Conservation (phyloP, 331 rosid species). For the Quercus phellos region DNA sequence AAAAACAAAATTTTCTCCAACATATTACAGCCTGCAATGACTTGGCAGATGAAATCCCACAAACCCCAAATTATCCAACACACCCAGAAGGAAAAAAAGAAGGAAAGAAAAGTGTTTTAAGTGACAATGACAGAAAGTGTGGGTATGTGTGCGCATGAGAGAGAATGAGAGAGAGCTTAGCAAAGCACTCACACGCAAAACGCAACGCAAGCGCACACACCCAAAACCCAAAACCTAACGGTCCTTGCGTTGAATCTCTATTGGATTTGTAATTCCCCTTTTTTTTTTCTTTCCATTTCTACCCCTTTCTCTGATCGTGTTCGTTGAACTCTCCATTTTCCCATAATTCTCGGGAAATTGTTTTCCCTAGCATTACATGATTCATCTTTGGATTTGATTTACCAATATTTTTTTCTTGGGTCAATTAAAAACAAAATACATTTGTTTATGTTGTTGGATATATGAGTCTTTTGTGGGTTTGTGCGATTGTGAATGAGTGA, state of each 20-base stretch:
- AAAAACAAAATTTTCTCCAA: too few relatives aligned
- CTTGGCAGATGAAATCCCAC: conserved; percentile 26
- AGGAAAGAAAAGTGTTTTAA: not conserved
- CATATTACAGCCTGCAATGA: not conserved
- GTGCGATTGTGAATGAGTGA: not conserved
- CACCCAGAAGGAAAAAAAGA: not conserved
- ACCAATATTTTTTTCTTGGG: not conserved
- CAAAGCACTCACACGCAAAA: conserved; percentile 12
- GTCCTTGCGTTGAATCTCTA: conserved; percentile 30
- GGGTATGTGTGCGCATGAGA: not conserved
- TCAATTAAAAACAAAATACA: too few relatives aligned
- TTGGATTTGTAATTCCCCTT: conserved; percentile 7
- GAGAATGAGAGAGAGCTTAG: not conserved
- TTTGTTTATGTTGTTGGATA: conserved; percentile 5
- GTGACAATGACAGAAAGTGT: conserved; percentile 29
- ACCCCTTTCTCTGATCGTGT: not conserved
- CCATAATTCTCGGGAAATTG: not conserved
- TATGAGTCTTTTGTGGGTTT: not conserved
- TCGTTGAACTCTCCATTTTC: conserved; percentile 13
- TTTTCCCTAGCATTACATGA: conserved; percentile 20
- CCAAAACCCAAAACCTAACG: conserved; percentile 39
- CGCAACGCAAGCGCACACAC: conserved; percentile 1
- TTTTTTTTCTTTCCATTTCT: conserved; percentile 3
- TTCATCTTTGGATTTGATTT: not conserved
- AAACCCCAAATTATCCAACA: not conserved